phyloP scores from a whole-genome alignment of 192 early-diverging fungal genomes.

The Backusella morwellensis region DNA sequence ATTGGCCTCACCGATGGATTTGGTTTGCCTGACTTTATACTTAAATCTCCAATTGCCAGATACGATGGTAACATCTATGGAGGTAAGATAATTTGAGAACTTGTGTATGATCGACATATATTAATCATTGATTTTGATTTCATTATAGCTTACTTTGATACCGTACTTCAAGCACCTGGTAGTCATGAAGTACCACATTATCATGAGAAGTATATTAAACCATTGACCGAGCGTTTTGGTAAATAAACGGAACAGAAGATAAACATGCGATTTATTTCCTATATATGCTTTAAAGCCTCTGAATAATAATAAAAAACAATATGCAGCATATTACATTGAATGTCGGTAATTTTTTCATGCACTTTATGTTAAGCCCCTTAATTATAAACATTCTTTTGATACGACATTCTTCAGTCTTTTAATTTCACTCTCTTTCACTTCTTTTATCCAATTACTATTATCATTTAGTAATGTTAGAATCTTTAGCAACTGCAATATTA shows the following conservation, averaged over 20 bases:
- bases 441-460: not conserved
- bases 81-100: constrained; percentile 25
- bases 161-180: constrained; percentile 30
- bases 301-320: not conserved
- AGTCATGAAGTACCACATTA: constrained; percentile 39
- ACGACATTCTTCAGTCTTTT: not conserved
- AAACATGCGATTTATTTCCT: not conserved
- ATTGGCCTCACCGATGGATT: constrained; percentile 56
- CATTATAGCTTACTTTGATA: constrained; percentile 38
- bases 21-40: constrained; percentile 51
- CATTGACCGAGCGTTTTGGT: constrained; percentile 32
- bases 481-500: constrained; percentile 58
- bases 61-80: constrained; percentile 60
- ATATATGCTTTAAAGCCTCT: not conserved
- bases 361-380: not conserved
- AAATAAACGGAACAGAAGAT: not conserved
- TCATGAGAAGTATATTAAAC: constrained; percentile 38
- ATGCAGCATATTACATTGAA: no score
- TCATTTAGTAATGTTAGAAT: constrained; percentile 52
- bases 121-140: not conserved
- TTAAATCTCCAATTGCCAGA: constrained; percentile 58
- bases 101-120: not conserved
- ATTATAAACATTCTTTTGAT: not conserved
- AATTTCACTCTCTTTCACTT: not conserved
- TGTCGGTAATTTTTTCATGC: no score